Evolutionary conservation across 495 filamentous ascomycete genomes (phyloP), one percentile per base, ranked within the genome.

Genomic region (Cercophora scortea): DNA sequence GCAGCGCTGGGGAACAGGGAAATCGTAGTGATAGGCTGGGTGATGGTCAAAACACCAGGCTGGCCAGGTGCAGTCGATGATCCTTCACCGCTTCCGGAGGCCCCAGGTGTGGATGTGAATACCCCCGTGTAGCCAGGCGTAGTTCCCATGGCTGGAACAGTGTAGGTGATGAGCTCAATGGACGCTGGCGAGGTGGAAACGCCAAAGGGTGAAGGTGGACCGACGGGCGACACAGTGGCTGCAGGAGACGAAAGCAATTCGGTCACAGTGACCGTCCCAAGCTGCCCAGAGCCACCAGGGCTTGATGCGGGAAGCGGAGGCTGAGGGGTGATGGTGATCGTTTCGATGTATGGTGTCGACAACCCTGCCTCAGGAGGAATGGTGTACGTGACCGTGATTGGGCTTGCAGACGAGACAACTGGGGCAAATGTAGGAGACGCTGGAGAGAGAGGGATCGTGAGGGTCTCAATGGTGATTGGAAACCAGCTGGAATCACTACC

Each of bases 321-420:
- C 18, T 12, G 13, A 3, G 52, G 51, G 1, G 52, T 43, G 16
- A 60, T n/a, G 12, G 60, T 62, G 48, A 62, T 32, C 3, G 54
- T 57, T n/a, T 46, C 51, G 12, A 49, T 50, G 33, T 50, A 50
- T 6, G 53, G 39, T 3, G 50, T 48, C 5, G 51, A 33, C 8
- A 50, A 6, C 6, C 42, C 51, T 18, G 49, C 11, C 15, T 49
- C 55, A 1, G 52, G 47, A 16, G 55, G 45, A 11, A 63, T 45
- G 1, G 60, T 62, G 49, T 57, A 60, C 4, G 57, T 62, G 32
- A 62, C 16, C 18, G 50, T 49, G 34, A 48, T 17, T 9, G 51
- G 42, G 11, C 13, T 8, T 25, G 42, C 32, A 16, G 18, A 8
- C 10, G 16, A 35, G 10, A 41, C n/a, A 42, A n/a, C 9, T 6